These are phyloP conservation scores for Melaleuca quinquenervia DNA, from an alignment of 345 rosid species.

Conservation along the genomic window DNA sequence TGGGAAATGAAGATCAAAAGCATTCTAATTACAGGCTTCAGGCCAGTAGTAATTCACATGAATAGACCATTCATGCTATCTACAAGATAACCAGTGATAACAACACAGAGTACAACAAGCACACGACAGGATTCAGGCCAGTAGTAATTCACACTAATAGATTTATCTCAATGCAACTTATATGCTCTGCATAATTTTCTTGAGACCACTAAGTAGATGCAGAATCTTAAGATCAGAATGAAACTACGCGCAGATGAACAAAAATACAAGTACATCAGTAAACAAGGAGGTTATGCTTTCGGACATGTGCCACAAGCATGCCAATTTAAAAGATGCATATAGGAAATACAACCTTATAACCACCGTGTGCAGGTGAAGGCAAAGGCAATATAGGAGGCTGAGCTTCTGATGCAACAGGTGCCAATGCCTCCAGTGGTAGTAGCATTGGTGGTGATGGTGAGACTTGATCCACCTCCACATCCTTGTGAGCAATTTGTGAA, in stretches of 20 bases:
- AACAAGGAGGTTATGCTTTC: not conserved
- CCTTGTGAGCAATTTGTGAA: slow-evolving; percentile 39
- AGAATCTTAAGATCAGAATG: not conserved
- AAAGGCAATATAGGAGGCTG: slow-evolving; percentile 82
- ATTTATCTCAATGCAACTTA: not conserved
- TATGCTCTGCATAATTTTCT: not conserved
- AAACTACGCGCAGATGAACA: not conserved
- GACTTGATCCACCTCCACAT: slow-evolving; percentile 63
- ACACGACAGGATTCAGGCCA: not conserved
- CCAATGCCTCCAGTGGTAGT: slow-evolving; percentile 28
- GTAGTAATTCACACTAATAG: not conserved
- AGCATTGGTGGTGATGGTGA: slow-evolving; percentile 27
- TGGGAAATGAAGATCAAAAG: not conserved
- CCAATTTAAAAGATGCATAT: not conserved
- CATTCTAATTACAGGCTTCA: not conserved
- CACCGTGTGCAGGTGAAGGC: slow-evolving; percentile 51
- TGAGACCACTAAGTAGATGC: not conserved
- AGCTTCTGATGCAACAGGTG: slow-evolving; percentile 33
- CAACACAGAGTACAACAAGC: not conserved
- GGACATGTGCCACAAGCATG: not conserved
- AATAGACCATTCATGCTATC: not conserved
- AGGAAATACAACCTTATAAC: slow-evolving; percentile 31
- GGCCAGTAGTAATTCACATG: not conserved
- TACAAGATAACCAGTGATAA: not conserved
- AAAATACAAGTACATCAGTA: not conserved